Base-by-base conservation (phyloP, 108 stramenopile species). In the Nitzschia palea region DNA sequence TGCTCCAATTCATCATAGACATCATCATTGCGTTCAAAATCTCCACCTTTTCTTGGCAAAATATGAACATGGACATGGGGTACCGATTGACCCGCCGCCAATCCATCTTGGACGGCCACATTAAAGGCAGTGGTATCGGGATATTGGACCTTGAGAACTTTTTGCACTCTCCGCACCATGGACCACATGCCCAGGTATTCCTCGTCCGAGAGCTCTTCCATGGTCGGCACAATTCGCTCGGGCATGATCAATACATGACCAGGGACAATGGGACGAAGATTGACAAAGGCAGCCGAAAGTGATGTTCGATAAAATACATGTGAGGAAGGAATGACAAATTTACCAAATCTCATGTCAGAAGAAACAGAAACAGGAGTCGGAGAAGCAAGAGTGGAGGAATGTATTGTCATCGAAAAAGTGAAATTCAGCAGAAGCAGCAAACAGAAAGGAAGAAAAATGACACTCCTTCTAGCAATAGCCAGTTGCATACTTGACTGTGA, bases 31-130 rank as follows among this genome's bases (percentile, higher is more conserved):
- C 84, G 70, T 69, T 86, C 76, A 23, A 89, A 87, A 71, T 95
- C 90, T 26, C 86, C 82, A 2, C 30, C 52, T 40, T 40, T 45
- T 5, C 96, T 65, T 1, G 96, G 96, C 34, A 97, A 62, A 9
- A 97, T 82, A 68, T 97, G 96, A 1, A 97, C 92, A 64, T 97
- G 96, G 0, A 88, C 92, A 80, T 97, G 96, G 2, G 92, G 89
- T 4, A 97, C 94, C 14, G 76, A 77, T 67, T 96, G 96, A 20
- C 96, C 96, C 0, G 93, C 90, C 1, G 62, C 81, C 32, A 15
- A 18, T 8, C 96, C 96, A 73, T 97, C 96, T 54, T 97, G 96
- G 5, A 94, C 89, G 31, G 96, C 91, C 1, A 97, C 89, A 72
- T 94, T 97, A 62, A 90, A 89, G 44, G 82, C 91, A 0, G 53